Evolutionary conservation across 1,284 basidiomycete genomes (phyloP).

Genomic region (Melanopsichium pennsylvanicum): DNA sequence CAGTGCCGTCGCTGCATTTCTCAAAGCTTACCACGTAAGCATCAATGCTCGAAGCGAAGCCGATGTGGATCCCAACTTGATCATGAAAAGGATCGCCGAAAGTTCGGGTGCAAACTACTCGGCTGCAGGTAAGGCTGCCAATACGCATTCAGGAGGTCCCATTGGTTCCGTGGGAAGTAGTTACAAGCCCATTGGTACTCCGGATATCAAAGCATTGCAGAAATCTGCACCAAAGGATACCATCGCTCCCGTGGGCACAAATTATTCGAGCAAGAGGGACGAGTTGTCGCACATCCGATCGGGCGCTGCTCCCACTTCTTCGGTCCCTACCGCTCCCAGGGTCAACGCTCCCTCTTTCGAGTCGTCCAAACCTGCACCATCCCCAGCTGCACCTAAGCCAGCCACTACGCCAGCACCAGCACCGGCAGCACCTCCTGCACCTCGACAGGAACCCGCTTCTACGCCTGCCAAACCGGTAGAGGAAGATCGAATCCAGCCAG

Average conservation of each 20-base stretch:
- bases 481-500: slow-evolving; percentile 61
- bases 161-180: slow-evolving; percentile 57
- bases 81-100: slow-evolving; percentile 83
- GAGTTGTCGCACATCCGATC: slow-evolving; percentile 59
- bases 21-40: slow-evolving; percentile 83
- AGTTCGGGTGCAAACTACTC: slow-evolving; percentile 93
- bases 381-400: slow-evolving; percentile 32
- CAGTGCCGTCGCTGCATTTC: slow-evolving; percentile 79
- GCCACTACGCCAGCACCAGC: slow-evolving; percentile 18
- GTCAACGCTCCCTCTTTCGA: slow-evolving; percentile 36
- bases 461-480: slow-evolving; percentile 53
- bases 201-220: slow-evolving; percentile 61
- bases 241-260: slow-evolving; percentile 58
- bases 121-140: slow-evolving; percentile 61
- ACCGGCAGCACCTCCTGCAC: slow-evolving; percentile 22
- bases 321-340: slow-evolving; percentile 25
- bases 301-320: slow-evolving; percentile 26
- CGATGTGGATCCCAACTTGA: slow-evolving; percentile 62
- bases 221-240: slow-evolving; percentile 51
- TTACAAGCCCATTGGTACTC: slow-evolving; percentile 63
- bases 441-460: slow-evolving; percentile 19
- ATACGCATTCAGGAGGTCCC: slow-evolving; percentile 56
- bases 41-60: slow-evolving; percentile 91
- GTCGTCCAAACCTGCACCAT: no score
- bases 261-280: slow-evolving; percentile 56